These are phyloP conservation scores for Hypoxylon fuscum DNA, from an alignment of 495 filamentous ascomycete genomes.

Conservation along the genomic window DNA sequence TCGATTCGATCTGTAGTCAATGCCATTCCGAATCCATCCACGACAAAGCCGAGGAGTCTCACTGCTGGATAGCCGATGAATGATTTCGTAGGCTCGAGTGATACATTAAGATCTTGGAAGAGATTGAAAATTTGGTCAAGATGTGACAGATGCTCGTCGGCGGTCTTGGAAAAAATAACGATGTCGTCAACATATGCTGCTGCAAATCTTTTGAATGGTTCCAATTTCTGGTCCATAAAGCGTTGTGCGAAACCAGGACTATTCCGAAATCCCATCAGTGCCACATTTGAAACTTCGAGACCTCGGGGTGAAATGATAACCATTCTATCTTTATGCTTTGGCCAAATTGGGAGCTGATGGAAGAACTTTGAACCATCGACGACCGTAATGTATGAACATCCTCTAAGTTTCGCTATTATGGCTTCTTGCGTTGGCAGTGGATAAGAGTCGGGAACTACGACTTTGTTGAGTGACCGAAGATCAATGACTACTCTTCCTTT, in stretches of 20 bases:
- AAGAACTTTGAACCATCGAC: conserved; percentile 5
- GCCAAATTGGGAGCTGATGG: conserved; percentile 2
- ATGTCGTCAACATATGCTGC: conserved; percentile 9
- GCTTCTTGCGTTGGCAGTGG: conserved; percentile 1
- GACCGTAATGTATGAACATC: background rate
- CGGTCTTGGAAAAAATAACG: background rate
- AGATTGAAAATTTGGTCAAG: background rate
- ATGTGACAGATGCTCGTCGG: conserved; percentile 1
- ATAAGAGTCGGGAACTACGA: background rate
- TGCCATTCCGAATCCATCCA: background rate
- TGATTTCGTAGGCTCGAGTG: background rate
- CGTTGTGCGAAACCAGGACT: background rate
- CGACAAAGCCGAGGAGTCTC: background rate
- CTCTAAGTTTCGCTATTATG: background rate
- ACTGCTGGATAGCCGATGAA: background rate
- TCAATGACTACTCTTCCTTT: conserved; percentile 9
- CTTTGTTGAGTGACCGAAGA: background rate
- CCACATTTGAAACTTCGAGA: conserved; percentile 14
- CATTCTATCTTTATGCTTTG: conserved; percentile 2
- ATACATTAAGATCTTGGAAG: background rate
- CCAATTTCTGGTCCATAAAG: conserved; percentile 16
- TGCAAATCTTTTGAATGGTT: background rate
- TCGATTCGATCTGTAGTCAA: background rate
- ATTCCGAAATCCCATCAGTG: conserved; percentile 14
- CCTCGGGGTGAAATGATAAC: conserved; percentile 4